A percentile compares a stretch with the other conserved stretches of the same genome.
These are phyloP conservation scores for Ramaria rubella DNA, from an alignment of 768 basidiomycete species.

Conservation along the genomic window DNA sequence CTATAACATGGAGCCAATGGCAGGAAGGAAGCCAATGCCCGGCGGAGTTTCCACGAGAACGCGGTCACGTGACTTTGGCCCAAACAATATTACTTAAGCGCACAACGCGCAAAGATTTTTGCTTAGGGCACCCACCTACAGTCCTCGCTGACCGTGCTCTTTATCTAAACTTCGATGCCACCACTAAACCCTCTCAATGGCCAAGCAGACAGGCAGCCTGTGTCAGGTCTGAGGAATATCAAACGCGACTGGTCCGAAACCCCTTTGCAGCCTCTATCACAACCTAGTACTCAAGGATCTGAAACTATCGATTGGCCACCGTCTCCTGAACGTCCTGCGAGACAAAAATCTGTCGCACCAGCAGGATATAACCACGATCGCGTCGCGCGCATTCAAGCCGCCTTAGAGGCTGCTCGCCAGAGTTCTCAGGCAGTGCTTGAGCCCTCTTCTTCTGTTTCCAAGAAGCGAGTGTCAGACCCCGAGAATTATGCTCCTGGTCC, in stretches of 20 bases:
- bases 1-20: too few relatives aligned
- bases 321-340: conserved; percentile 20
- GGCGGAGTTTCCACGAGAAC: too few relatives aligned
- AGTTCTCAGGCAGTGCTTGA: conserved; percentile 18
- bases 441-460: conserved; percentile 23
- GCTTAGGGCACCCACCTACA: too few relatives aligned
- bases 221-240: conserved; percentile 47
- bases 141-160: too few relatives aligned
- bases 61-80: too few relatives aligned
- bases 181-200: not conserved
- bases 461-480: conserved; percentile 31
- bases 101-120: too few relatives aligned
- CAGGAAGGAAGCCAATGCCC: too few relatives aligned
- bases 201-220: not conserved
- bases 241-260: conserved; percentile 59
- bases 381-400: conserved; percentile 53
- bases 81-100: too few relatives aligned
- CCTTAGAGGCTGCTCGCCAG: conserved; percentile 30
- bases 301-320: conserved; percentile 41
- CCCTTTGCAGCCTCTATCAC: not conserved
- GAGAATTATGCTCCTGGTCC: conserved; percentile 3
- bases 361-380: conserved; percentile 31
- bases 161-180: not conserved
- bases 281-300: conserved; percentile 29
- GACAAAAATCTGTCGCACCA: conserved; percentile 12